Percentiles rank a stretch among this genome's conserved stretches.
phyloP scores from a whole-genome alignment of 345 rosid genomes.

The Ricinus communis region DNA sequence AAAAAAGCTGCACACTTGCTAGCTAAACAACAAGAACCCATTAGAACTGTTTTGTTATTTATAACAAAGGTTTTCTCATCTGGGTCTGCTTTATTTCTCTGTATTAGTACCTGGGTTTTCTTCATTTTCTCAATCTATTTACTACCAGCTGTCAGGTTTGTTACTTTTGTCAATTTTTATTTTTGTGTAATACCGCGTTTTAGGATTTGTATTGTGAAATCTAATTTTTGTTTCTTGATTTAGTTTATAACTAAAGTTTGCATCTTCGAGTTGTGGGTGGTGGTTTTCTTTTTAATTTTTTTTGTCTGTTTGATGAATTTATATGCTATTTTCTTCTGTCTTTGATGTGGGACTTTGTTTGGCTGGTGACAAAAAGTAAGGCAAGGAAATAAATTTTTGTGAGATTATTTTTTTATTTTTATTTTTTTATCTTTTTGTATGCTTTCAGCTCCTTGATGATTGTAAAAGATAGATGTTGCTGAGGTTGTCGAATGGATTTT shows the following conservation, averaged over 20 bases:
- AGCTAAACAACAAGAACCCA: background rate
- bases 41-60: background rate
- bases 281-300: no score
- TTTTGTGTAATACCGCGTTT: background rate
- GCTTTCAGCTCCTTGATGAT: no score
- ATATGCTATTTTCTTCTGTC: background rate
- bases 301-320: background rate
- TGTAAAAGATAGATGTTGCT: no score
- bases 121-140: background rate
- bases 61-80: constrained; percentile 2
- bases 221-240: background rate
- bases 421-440: no score
- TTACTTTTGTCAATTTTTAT: background rate
- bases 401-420: background rate
- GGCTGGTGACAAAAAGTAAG: background rate
- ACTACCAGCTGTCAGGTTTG: constrained; percentile 10
- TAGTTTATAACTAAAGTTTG: background rate
- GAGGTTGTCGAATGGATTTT: no score
- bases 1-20: no score
- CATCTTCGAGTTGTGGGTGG: background rate
- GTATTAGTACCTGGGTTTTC: constrained; percentile 14
- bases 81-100: constrained; percentile 9
- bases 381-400: background rate
- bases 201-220: background rate
- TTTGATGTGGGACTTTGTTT: background rate